Conservation (phyloP, 2,329 filamentous ascomycete species). For the Verticillium longisporum region DNA sequence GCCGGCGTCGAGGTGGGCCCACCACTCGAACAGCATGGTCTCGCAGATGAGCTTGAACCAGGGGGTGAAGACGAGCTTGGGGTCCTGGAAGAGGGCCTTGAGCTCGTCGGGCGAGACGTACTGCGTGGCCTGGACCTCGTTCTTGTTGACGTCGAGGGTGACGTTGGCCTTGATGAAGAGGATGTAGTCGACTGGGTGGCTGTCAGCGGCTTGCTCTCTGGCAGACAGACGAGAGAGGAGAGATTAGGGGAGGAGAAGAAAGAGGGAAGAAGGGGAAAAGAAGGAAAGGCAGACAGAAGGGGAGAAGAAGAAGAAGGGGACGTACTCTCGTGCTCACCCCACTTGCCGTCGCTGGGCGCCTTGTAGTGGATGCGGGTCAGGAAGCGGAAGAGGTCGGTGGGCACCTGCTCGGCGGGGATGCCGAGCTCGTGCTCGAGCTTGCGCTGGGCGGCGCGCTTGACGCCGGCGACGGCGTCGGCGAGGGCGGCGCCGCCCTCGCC, state of each 20-base stretch:
- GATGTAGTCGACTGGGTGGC: conserved; percentile 80
- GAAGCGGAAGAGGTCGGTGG: conserved; percentile 85
- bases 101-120: conserved; percentile 81
- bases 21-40: conserved; percentile 97
- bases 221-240: too few relatives aligned
- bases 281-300: too few relatives aligned
- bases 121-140: conserved; percentile 79
- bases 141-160: conserved; percentile 71
- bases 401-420: conserved; percentile 83
- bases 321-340: conserved; percentile 97
- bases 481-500: conserved; percentile 84
- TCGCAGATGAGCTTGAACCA: conserved; percentile 99
- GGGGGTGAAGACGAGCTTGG: conserved; percentile 79
- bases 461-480: conserved; percentile 72
- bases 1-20: conserved; percentile 74
- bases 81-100: conserved; percentile 78
- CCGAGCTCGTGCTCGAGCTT: conserved; percentile 94
- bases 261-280: not conserved
- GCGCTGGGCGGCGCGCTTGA: conserved; percentile 84
- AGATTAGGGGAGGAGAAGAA: too few relatives aligned
- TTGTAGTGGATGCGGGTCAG: conserved; percentile 97
- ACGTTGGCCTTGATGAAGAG: conserved; percentile 96
- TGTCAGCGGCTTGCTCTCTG: conserved; percentile 9
- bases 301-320: too few relatives aligned
- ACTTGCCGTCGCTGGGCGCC: conserved; percentile 92